Percentiles rank a stretch among this genome's conserved stretches.
Conservation (phyloP, 352 stramenopile species). For the Pelagophyceae sp. region DNA sequence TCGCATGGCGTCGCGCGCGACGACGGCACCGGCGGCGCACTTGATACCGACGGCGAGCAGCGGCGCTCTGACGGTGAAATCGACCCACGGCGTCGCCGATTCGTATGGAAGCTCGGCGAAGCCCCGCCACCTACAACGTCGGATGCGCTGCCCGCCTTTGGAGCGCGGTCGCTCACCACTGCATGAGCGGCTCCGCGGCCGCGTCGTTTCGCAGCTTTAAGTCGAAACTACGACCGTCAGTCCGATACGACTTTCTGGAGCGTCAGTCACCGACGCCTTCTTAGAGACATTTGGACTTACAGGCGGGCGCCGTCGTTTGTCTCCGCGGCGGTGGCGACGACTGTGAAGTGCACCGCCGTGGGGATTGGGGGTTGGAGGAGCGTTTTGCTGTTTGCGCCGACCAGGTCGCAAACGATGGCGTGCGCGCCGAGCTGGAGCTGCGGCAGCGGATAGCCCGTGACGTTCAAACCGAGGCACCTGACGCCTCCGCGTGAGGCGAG, state of each 20-base stretch:
- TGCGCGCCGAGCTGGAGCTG: background rate
- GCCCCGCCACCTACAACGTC: background rate
- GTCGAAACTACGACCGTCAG: background rate
- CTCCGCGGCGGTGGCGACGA: background rate
- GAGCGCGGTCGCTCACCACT: background rate
- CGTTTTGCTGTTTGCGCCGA: background rate
- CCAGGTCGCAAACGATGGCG: background rate
- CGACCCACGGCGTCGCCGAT: background rate
- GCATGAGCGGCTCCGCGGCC: background rate
- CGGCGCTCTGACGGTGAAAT: background rate
- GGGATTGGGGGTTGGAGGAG: background rate
- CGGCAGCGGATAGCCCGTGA: background rate
- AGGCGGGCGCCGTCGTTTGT: background rate
- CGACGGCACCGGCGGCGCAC: background rate
- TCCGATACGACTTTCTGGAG: too few species aligned
- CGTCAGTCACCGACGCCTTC: too few species aligned
- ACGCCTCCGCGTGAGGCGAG: too few species aligned
- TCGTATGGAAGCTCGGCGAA: background rate
- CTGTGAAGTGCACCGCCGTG: background rate
- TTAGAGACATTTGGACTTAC: too few species aligned
- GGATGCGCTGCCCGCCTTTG: too few species aligned
- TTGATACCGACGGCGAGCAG: constrained; percentile 11
- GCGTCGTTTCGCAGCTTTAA: background rate
- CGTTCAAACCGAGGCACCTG: background rate
- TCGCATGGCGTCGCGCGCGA: constrained; percentile 9